Base-by-base conservation (phyloP, 2,329 filamentous ascomycete genomes). In the Incumbomyces lentus region DNA sequence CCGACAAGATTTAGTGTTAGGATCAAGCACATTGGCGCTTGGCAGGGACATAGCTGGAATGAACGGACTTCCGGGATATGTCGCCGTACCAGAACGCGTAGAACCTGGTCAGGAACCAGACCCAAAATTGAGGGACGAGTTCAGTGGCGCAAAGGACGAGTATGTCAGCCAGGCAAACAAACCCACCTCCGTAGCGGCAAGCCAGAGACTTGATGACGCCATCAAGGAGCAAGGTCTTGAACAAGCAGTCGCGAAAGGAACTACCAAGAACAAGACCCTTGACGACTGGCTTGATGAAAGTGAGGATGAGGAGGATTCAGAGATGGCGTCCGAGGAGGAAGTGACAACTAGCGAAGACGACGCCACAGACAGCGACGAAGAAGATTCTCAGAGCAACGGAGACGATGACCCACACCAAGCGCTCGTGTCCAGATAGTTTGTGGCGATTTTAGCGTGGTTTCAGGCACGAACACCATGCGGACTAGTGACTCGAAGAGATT, bases 271-370 rank as follows among this genome's bases (percentile, higher is more conserved):
- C 34, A 95, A 94, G 74, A 86, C 82, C 16, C 68, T 98, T 52
- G 88, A 96, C 68, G 87, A 95, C 62, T 96, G 92, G 89, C 71
- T 96, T 47, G 87, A 82, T 3, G 84, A 87, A 59, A 79, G 78
- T 36, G 77, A 79, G 13, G 72, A 70, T 22, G 74, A 72, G n/a
- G 76, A 73, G 1, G 75, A 75, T 10, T 74, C 72, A 13, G 76
- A 73, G 1, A 75, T 75, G 12, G 73, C 72, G 6, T 70, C 72
- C 5, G 75, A 74, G 2, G 69, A 72, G 6, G 69, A 69, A 12
- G 69, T 71, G 8, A 65, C 67, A 2, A 69, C 68, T 16, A 69
- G 67, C 2, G 72, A 17, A n/a, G 73, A 73, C 1, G 71, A 71
- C 2, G 72, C 74, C 0, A 71, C 71, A 0, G 72, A 72, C 0